phyloP scores from a whole-genome alignment of 106 monocot species.

The Alisma plantagoaquatica region DNA sequence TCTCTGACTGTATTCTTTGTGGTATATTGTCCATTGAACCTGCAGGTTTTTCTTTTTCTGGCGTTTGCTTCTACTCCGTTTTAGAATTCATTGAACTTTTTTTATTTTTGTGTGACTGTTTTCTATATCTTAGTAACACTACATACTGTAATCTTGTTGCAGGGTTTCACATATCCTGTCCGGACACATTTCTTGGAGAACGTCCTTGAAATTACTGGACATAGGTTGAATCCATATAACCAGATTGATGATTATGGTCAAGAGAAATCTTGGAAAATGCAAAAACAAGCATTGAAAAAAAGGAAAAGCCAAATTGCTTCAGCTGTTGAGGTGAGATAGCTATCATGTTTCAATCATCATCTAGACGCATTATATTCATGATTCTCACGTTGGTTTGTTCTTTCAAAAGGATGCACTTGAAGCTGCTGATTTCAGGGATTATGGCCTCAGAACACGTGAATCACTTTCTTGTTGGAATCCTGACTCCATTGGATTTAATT shows the following conservation, averaged over 20 bases:
- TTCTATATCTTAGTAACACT: neutral
- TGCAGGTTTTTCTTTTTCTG: neutral
- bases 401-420: conserved; percentile 74
- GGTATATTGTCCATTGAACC: neutral
- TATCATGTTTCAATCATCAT: neutral
- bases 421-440: conserved; percentile 86
- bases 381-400: neutral
- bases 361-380: neutral
- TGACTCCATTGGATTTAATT: conserved; percentile 97
- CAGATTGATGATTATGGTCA: conserved; percentile 99
- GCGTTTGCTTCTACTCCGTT: neutral
- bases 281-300: conserved; percentile 86
- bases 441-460: conserved; percentile 70
- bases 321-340: conserved; percentile 59
- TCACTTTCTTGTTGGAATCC: conserved; percentile 94
- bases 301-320: conserved; percentile 98
- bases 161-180: conserved; percentile 98
- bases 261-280: conserved; percentile 99
- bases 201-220: conserved; percentile 81
- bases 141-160: conserved; percentile 8
- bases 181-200: conserved; percentile 81
- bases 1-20: too few relatives aligned
- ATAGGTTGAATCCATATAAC: conserved; percentile 86
- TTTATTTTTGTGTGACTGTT: neutral
- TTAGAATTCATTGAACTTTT: neutral